Evolutionary conservation across 352 stramenopile genomes (phyloP), one percentile per base, ranked within the genome.

Genomic region (Phytophthora chlamydospora): DNA sequence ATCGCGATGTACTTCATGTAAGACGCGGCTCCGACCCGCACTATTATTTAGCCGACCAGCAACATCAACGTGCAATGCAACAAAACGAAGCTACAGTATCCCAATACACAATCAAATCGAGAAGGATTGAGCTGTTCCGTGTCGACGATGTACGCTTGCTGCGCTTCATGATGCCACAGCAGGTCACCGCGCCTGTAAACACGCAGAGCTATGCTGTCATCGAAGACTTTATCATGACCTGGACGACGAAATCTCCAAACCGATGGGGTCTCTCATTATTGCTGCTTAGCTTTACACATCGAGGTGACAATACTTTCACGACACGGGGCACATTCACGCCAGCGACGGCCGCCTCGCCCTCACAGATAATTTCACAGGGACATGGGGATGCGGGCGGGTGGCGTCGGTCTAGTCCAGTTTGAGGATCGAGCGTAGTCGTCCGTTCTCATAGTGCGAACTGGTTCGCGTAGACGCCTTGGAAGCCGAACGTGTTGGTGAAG

Each of bases 1-100:
- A 38, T 93, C 34, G 69, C 80, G 13, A 68, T 89, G 51, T 75
- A 92, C 67, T 93, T 87, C 62, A 76, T 95, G 27, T 95, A 71
- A 24, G 21, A 24, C 21, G 21, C 21, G 21, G 21, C 21, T 24
- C 21, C 21, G 21, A 24, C 21, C 21, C 21, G 21, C 21, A 24
- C 1, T 24, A 24, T n/a, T n/a, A n/a, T 24, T 24, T 24, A 24
- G 21, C 3, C 21, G 21, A 24, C 21, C 21, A n/a, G n/a, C n/a
- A n/a, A n/a, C n/a, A n/a, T n/a, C n/a, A 3, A 24, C 21, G 21
- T 24, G 21, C 21, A 24, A 24, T 24, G 21, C 21, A 24, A 24
- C 21, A 24, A 24, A 24, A 24, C 21, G 21, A 24, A 24, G 21
- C 21, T n/a, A n/a, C n/a, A n/a, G n/a, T n/a, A n/a, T n/a, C n/a